A percentile compares a stretch with the other conserved stretches of the same genome.
Evolutionary conservation across 148 eudicot species (phyloP).

Genomic region (Heliamphora exappendiculata): DNA sequence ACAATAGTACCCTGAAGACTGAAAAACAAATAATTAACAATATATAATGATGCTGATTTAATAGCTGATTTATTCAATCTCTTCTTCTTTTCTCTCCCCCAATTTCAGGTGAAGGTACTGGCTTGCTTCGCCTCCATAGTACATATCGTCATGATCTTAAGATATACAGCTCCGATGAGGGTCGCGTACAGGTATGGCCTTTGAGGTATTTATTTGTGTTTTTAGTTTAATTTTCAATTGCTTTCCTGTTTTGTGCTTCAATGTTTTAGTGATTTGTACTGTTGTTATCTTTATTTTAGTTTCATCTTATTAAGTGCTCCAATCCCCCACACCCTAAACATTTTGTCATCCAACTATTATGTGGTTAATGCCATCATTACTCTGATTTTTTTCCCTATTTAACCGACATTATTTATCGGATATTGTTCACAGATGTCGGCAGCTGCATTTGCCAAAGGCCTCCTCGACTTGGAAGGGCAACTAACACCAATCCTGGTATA

Average conservation of each 20-base stretch:
- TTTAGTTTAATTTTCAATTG: not conserved
- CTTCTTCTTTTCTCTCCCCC: not conserved
- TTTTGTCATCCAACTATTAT: not conserved
- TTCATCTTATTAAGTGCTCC: not conserved
- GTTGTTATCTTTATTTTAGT: not conserved
- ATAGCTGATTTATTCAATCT: not conserved
- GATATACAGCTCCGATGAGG: conserved; percentile 98
- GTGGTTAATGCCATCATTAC: not conserved
- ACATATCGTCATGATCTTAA: conserved; percentile 97
- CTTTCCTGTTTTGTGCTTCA: conserved; percentile 1
- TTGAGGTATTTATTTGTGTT: not conserved
- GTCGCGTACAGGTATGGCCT: conserved; percentile 82
- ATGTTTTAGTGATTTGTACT: not conserved
- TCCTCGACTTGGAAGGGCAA: conserved; percentile 94
- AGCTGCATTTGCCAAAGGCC: conserved; percentile 99
- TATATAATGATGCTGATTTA: too few species aligned
- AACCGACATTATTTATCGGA: not conserved
- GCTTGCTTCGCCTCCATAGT: conserved; percentile 95
- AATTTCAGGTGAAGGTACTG: conserved; percentile 91
- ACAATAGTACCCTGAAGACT: too few species aligned
- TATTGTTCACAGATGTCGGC: conserved; percentile 76
- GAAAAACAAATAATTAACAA: too few species aligned
- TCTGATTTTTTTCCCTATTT: not conserved
- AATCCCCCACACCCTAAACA: not conserved
- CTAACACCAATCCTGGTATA: conserved; percentile 91